Evolutionary conservation across 2,329 filamentous ascomycete species (phyloP).

Genomic region (Coniochaeta sp.): DNA sequence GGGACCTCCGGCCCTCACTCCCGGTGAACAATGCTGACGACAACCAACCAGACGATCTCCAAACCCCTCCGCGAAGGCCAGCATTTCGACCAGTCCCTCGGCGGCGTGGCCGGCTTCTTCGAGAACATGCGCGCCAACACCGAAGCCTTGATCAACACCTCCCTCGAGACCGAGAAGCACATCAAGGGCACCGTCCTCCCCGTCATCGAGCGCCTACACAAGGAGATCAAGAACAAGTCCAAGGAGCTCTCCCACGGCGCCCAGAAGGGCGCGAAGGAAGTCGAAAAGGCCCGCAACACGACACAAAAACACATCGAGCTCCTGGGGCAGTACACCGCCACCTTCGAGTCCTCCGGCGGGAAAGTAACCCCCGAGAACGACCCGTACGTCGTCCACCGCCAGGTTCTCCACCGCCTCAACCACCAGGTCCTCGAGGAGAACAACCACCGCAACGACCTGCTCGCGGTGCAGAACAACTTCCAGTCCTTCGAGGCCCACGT

Average conservation of each 20-base stretch:
- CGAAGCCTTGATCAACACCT: slow-evolving; percentile 81
- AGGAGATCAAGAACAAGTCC: slow-evolving; percentile 92
- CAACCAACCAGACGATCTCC: slow-evolving; percentile 66
- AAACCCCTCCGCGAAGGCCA: slow-evolving; percentile 81
- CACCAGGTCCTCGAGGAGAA: slow-evolving; percentile 94
- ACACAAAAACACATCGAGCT: slow-evolving; percentile 97
- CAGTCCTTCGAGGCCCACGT: slow-evolving; percentile 81
- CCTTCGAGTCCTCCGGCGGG: slow-evolving; percentile 69
- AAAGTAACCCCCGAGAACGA: slow-evolving; percentile 68
- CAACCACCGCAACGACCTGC: slow-evolving; percentile 85
- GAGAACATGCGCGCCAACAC: slow-evolving; percentile 93
- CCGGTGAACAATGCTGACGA: too few species aligned
- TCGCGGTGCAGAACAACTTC: slow-evolving; percentile 88
- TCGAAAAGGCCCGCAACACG: slow-evolving; percentile 76
- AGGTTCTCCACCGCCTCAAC: slow-evolving; percentile 75
- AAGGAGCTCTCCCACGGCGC: slow-evolving; percentile 83
- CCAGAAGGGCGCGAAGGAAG: slow-evolving; percentile 78
- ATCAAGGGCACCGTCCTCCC: slow-evolving; percentile 82
- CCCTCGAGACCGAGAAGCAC: slow-evolving; percentile 84
- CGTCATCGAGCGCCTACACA: slow-evolving; percentile 82
- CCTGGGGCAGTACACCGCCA: slow-evolving; percentile 76
- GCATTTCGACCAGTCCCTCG: slow-evolving; percentile 87
- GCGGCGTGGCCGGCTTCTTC: slow-evolving; percentile 82
- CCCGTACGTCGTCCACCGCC: slow-evolving; percentile 80
- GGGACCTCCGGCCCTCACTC: neutral